These are phyloP conservation scores for Populus pruinosa DNA, from an alignment of 345 rosid genomes.

Conservation along the genomic window DNA sequence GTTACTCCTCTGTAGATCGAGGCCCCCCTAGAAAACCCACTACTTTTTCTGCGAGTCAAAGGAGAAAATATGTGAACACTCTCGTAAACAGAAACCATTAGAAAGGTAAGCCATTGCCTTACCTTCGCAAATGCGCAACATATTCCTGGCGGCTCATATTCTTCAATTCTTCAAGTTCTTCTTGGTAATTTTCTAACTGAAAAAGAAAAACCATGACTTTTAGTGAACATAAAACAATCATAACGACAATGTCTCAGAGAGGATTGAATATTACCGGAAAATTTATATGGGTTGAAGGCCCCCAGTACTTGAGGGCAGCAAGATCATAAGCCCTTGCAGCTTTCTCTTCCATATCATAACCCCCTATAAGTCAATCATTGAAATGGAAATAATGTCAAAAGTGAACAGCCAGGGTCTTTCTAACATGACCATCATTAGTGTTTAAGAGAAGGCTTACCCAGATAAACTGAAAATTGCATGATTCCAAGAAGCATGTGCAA, in stretches of 20 bases:
- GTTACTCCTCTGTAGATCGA: slow-evolving; percentile 87
- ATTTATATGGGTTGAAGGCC: slow-evolving; percentile 71
- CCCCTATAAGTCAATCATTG: slow-evolving; percentile 35
- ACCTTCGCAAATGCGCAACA: slow-evolving; percentile 79
- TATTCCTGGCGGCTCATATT: slow-evolving; percentile 77
- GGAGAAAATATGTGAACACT: background rate
- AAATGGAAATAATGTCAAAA: background rate
- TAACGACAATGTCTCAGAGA: background rate
- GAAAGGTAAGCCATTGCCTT: background rate
- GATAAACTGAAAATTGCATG: slow-evolving; percentile 51
- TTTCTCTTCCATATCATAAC: slow-evolving; percentile 86
- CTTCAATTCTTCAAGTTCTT: slow-evolving; percentile 69
- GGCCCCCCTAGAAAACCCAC: slow-evolving; percentile 86
- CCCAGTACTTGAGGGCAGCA: slow-evolving; percentile 87
- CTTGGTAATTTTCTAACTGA: slow-evolving; percentile 62
- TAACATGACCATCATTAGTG: background rate
- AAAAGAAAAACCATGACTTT: background rate
- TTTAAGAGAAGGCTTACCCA: slow-evolving; percentile 42
- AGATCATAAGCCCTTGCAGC: slow-evolving; percentile 85
- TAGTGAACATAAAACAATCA: no score
- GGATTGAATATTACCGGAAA: slow-evolving; percentile 43
- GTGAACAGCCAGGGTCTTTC: background rate
- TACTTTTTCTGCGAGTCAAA: slow-evolving; percentile 56
- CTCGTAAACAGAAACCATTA: background rate
- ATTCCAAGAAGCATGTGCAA: slow-evolving; percentile 24